Percentiles rank a stretch among this genome's conserved stretches.
These are phyloP conservation scores for Boletus semigastroideus DNA, from an alignment of 1,284 basidiomycete species.

Conservation along the genomic window DNA sequence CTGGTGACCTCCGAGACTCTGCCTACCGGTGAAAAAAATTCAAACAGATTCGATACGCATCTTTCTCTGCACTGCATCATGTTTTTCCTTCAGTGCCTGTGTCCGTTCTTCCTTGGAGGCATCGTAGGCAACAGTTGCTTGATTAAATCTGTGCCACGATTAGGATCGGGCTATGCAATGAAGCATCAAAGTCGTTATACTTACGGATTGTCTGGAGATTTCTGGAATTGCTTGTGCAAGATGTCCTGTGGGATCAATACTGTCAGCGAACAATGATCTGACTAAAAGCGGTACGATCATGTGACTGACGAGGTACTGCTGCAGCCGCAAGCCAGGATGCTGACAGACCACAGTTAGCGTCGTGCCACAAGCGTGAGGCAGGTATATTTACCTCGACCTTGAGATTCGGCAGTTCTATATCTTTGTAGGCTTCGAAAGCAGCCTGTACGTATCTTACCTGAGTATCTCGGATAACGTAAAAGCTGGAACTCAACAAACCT, in stretches of 20 bases:
- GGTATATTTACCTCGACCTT: conserved; percentile 64
- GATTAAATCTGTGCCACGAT: conserved; percentile 67
- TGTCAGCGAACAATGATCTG: conserved; percentile 7
- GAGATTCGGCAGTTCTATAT: conserved; percentile 79
- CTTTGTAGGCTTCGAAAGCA: conserved; percentile 91
- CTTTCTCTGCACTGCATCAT: conserved; percentile 49
- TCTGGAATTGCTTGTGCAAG: conserved; percentile 83
- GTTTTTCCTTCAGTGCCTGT: conserved; percentile 62
- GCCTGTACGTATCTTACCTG: conserved; percentile 49
- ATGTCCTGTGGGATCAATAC: conserved; percentile 50
- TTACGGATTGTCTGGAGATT: conserved; percentile 87
- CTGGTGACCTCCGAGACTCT: too few relatives aligned
- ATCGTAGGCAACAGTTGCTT: conserved; percentile 75
- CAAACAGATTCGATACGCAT: conserved; percentile 39
- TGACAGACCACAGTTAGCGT: conserved; percentile 33
- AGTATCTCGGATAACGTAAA: neutral
- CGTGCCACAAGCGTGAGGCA: neutral
- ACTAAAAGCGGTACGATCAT: conserved; percentile 11
- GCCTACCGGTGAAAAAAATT: neutral
- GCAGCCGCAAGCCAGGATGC: conserved; percentile 80
- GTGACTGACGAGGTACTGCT: conserved; percentile 73
- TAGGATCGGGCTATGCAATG: conserved; percentile 7
- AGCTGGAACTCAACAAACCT: conserved; percentile 41
- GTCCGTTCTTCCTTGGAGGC: conserved; percentile 82
- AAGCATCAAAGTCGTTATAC: conserved; percentile 24